Conservation (phyloP, 495 filamentous ascomycete species). For the Choiromyces venosus region DNA sequence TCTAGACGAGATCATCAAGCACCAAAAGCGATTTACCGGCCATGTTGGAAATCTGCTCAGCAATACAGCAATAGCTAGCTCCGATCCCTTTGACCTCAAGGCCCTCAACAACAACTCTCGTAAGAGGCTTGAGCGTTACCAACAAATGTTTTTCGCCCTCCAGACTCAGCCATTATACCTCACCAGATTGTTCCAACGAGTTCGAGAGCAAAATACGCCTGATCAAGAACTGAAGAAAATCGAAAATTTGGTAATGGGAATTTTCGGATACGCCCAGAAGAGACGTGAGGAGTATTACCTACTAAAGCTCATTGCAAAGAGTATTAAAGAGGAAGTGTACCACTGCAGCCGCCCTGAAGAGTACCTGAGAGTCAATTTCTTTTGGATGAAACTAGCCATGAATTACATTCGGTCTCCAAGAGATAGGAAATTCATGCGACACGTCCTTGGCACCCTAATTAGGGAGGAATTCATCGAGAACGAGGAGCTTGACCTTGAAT, state of each 20-base stretch:
- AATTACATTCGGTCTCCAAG: constrained; percentile 88
- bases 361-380: constrained; percentile 82
- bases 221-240: constrained; percentile 91
- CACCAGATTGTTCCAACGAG: constrained; percentile 72
- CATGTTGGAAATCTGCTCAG: constrained; percentile 79
- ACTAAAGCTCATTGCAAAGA: constrained; percentile 75
- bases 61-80: constrained; percentile 78
- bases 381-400: constrained; percentile 79
- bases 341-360: constrained; percentile 67
- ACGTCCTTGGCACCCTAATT: constrained; percentile 74
- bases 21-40: constrained; percentile 93
- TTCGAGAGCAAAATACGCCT: constrained; percentile 76
- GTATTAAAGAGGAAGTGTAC: constrained; percentile 82
- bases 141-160: constrained; percentile 94
- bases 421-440: constrained; percentile 84
- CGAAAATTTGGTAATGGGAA: constrained; percentile 88
- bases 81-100: constrained; percentile 92
- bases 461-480: constrained; percentile 87
- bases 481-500: constrained; percentile 83
- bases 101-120: constrained; percentile 93
- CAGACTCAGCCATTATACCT: constrained; percentile 97
- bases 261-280: constrained; percentile 97
- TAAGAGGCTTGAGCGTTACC: constrained; percentile 91
- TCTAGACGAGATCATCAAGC: constrained; percentile 92
- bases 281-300: constrained; percentile 94